These are phyloP conservation scores for Tremella fuciformis DNA, from an alignment of 768 basidiomycete genomes.

Conservation along the genomic window DNA sequence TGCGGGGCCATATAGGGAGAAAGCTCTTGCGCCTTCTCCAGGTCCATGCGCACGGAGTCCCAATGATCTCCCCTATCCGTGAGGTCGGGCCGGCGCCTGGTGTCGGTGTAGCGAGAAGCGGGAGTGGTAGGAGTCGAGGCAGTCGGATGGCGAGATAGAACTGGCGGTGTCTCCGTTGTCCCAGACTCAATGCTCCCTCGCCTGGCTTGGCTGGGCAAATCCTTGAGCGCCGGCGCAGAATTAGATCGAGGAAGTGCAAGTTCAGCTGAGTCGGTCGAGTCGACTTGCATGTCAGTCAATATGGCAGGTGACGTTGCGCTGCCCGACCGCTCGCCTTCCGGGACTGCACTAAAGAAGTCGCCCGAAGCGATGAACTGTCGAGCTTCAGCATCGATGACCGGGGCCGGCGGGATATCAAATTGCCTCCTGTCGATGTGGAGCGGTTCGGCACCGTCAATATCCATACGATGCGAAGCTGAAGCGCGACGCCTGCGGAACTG, in stretches of 20 bases:
- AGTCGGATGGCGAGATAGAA: conserved; percentile 1
- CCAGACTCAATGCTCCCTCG: conserved; percentile 7
- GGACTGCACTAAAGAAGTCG: conserved; percentile 18
- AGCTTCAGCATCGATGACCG: conserved; percentile 12
- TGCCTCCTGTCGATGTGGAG: conserved; percentile 2
- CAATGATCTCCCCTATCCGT: background rate
- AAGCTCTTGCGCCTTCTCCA: conserved; percentile 16
- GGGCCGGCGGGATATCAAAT: background rate
- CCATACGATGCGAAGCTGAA: background rate
- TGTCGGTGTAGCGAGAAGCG: background rate
- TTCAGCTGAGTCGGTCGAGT: conserved; percentile 1
- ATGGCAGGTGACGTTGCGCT: conserved; percentile 12
- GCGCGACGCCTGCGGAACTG: background rate
- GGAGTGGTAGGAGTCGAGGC: background rate
- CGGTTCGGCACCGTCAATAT: background rate
- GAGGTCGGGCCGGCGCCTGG: background rate
- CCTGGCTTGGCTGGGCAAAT: conserved; percentile 3
- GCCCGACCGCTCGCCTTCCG: conserved; percentile 7
- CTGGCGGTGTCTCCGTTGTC: conserved; percentile 3
- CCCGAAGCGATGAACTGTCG: conserved; percentile 10
- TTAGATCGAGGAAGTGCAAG: conserved; percentile 12
- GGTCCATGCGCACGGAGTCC: conserved; percentile 7
- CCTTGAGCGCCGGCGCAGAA: conserved; percentile 16
- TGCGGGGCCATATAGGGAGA: conserved; percentile 23
- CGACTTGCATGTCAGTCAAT: background rate